Percentiles rank a stretch among this genome's conserved stretches.
Conservation (phyloP, 208 protist genomes). For the Acanthamoeba triangularis region DNA sequence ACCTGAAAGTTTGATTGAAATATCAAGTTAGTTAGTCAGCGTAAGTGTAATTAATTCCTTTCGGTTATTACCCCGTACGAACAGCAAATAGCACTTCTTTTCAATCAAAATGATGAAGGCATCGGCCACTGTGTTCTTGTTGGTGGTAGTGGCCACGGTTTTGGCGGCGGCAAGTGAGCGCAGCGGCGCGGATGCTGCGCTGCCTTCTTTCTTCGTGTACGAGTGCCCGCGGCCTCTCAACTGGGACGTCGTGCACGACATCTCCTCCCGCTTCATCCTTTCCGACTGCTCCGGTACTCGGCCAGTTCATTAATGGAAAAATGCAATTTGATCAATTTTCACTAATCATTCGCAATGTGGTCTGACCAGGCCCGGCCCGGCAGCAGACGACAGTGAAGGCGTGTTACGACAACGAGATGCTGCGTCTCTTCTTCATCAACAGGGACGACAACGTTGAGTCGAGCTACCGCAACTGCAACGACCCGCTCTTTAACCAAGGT, state of each 20-base stretch:
- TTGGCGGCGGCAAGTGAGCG: neutral
- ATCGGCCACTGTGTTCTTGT: neutral
- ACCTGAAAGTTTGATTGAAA: no score
- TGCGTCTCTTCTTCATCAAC: conserved; percentile 10
- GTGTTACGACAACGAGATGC: neutral
- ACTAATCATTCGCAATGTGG: neutral
- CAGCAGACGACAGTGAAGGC: conserved; percentile 45
- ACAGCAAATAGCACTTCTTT: no score
- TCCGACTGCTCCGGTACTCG: neutral
- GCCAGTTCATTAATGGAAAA: no score
- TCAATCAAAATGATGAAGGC: no score
- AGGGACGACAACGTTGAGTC: conserved; percentile 1
- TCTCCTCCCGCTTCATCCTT: conserved; percentile 8
- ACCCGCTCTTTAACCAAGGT: conserved; percentile 42
- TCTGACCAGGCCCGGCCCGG: neutral
- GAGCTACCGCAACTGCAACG: neutral
- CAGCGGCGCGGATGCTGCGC: neutral
- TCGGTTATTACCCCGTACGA: no score
- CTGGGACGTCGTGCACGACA: neutral
- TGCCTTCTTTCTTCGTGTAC: neutral
- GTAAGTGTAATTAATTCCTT: no score
- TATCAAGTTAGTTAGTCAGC: no score
- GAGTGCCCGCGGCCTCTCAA: conserved; percentile 2
- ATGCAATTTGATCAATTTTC: neutral
- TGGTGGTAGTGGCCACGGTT: neutral